Base-by-base conservation (phyloP, 305 asterid species). In the Fraxinus sp. region DNA sequence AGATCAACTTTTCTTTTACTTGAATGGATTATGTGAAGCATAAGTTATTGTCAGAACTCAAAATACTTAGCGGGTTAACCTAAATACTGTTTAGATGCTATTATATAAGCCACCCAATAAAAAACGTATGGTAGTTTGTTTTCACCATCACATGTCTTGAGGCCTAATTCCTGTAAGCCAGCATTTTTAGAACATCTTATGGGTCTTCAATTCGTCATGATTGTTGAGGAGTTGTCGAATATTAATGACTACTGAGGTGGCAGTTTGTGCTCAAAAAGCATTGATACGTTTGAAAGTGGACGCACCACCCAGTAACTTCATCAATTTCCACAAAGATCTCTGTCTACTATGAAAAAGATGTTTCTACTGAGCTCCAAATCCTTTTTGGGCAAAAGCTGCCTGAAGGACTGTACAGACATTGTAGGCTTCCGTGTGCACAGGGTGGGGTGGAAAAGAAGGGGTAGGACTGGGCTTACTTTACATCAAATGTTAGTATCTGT, bases 401-500 rank as follows among this genome's bases (percentile, higher is more conserved):
- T 8, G 7, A 71, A 71, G 7, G 43, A 71, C 10, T 6, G 30
- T 55, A 55, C 76, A 13, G 41, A 18, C 13, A 5, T 30, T 26
- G 7, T 71, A 2, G 41, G 76, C 13, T 32, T 32, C 76, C 22
- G 11, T 13, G 43, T 70, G 75, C 74, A 26, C 26, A 13, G 35
- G 76, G 76, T 71, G 39, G 43, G 76, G 43, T 71, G 76, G 76
- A 30, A 32, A 70, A 13, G 75, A 70, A 14, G 76, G 39, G 24
- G 22, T 2, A 16, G 76, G 43, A 32, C 13, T 14, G 76, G 22
- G 24, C 43, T 30, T 30, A 32, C 76, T 71, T 24, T 10, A 22
- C 73, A 66, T 66, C 36, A 26, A 66, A 24, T 64, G 7, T 64
- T 24, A 24, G 73, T 22, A 64, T 26, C 16, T 22, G 33, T 64